Evolutionary conservation across 2,329 filamentous ascomycete genomes (phyloP).

Genomic region (Sclerotinia spermophila): DNA sequence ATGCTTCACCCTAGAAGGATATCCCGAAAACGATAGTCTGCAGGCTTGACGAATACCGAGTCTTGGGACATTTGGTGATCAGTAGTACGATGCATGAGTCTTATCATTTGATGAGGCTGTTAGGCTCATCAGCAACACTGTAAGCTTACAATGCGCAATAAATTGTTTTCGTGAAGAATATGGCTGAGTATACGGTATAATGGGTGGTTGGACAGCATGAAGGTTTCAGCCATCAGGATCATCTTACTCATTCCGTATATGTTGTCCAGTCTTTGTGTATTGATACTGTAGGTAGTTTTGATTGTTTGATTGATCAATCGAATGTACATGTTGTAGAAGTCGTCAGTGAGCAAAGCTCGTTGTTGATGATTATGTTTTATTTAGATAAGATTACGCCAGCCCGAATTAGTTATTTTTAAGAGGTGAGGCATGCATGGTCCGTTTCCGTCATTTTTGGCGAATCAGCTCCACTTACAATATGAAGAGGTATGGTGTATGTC

Average conservation of each 20-base stretch:
- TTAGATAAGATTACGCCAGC: not conserved
- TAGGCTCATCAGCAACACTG: not conserved
- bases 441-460: constrained; percentile 2
- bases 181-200: not conserved
- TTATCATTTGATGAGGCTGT: not conserved
- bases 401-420: not conserved
- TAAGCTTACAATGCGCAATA: constrained; percentile 2
- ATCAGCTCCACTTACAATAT: not conserved
- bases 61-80: not conserved
- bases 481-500: not conserved
- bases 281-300: not conserved
- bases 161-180: not conserved
- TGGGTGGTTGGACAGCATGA: constrained; percentile 3
- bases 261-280: not conserved
- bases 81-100: not conserved
- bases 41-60: constrained; percentile 13
- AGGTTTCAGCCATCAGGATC: constrained; percentile 6
- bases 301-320: not conserved
- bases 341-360: not conserved
- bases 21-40: not conserved
- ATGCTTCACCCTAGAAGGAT: constrained; percentile 1
- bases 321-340: not conserved
- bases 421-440: constrained; percentile 5
- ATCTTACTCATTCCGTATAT: not conserved
- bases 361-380: not conserved